A percentile compares a stretch with the other conserved stretches of the same genome.
Conservation (phyloP, 345 rosid species). For the Moringa oleifera region DNA sequence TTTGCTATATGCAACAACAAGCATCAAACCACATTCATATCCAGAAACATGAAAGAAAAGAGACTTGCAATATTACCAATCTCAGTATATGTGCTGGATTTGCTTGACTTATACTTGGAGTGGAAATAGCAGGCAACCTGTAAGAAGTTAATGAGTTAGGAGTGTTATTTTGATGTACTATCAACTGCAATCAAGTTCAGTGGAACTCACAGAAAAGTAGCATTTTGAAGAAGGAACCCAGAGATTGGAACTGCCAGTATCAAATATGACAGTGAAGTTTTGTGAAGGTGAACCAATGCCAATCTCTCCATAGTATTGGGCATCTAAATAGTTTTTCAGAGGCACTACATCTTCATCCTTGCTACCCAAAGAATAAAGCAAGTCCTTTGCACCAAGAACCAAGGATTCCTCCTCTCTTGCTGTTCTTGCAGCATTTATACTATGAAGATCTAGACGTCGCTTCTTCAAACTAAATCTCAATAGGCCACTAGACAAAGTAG, state of each 20-base stretch:
- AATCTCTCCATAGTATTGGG: constrained; percentile 74
- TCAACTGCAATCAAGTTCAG: not conserved
- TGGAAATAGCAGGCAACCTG: constrained; percentile 79
- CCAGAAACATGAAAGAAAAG: not conserved
- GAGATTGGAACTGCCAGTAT: constrained; percentile 82
- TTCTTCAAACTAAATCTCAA: constrained; percentile 61
- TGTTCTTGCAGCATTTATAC: constrained; percentile 34
- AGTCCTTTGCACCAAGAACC: constrained; percentile 8
- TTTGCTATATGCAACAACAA: not conserved
- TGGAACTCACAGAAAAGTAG: constrained; percentile 53
- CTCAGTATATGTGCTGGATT: constrained; percentile 51
- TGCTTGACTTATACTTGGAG: constrained; percentile 56
- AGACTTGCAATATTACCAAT: constrained; percentile 30
- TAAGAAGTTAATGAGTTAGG: not conserved
- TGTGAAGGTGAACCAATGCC: constrained; percentile 75
- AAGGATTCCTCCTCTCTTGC: constrained; percentile 23
- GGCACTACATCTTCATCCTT: constrained; percentile 38
- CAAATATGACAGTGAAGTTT: constrained; percentile 68
- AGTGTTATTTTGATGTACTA: no score
- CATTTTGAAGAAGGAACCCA: constrained; percentile 88
- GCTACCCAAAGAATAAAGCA: constrained; percentile 7
- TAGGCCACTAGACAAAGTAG: constrained; percentile 43
- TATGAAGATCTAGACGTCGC: constrained; percentile 37
- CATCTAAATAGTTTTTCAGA: constrained; percentile 66
- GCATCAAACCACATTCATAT: not conserved